phyloP scores from a whole-genome alignment of 179 eudicot genomes.

The Camellia oleifera region DNA sequence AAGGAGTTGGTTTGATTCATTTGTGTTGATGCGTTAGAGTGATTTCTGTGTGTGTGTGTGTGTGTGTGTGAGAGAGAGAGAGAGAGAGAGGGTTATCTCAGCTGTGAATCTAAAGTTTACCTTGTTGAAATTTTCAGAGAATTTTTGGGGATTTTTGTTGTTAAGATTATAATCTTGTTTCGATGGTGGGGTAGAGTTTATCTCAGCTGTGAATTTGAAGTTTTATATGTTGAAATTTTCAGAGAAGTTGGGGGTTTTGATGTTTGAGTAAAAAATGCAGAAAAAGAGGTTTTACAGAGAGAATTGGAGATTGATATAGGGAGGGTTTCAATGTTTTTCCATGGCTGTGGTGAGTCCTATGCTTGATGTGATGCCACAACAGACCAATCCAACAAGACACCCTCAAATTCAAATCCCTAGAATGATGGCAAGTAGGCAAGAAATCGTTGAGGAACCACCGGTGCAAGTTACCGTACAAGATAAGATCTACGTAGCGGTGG shows the following conservation, averaged over 20 bases:
- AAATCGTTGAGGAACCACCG: constrained; percentile 26
- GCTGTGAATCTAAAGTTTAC: not conserved
- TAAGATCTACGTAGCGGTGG: constrained; percentile 57
- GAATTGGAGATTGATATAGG: not conserved
- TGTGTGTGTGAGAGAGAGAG: not conserved
- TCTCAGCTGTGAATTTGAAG: not conserved
- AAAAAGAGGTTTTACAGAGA: not conserved
- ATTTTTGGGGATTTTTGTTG: not conserved
- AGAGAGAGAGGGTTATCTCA: not conserved
- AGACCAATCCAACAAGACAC: constrained; percentile 14
- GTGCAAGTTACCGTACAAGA: constrained; percentile 34
- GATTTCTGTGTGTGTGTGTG: not conserved
- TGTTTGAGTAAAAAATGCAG: not conserved
- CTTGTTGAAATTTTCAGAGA: not conserved
- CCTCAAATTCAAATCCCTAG: constrained; percentile 16
- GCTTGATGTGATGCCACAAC: constrained; percentile 16
- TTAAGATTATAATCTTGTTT: not conserved
- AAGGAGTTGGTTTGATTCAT: not conserved
- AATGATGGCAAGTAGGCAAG: constrained; percentile 20
- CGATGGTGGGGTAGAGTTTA: not conserved
- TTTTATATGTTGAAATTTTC: not conserved
- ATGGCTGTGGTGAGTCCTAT: constrained; percentile 23
- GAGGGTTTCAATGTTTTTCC: not conserved
- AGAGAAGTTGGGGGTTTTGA: not conserved
- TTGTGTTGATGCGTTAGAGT: not conserved